A percentile compares a stretch with the other conserved stretches of the same genome.
Evolutionary conservation across 768 basidiomycete species (phyloP).

Genomic region (Russula vinacea): DNA sequence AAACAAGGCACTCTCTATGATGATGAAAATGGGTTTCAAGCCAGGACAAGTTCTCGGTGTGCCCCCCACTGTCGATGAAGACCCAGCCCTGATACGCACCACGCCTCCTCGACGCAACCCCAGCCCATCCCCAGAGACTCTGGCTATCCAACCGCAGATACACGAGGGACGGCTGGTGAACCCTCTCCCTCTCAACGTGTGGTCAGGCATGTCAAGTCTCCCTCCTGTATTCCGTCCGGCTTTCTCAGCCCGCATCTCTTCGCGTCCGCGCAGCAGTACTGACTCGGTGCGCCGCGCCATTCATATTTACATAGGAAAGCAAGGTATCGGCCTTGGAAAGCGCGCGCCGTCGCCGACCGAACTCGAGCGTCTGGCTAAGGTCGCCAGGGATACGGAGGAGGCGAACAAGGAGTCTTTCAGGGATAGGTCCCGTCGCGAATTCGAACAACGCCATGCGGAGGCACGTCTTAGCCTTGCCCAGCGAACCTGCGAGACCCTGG

Average conservation of each 20-base stretch:
- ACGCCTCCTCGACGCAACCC: not conserved
- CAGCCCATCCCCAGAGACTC: not conserved
- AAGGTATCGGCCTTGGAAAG: slow-evolving; percentile 70
- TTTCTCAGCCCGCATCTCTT: not conserved
- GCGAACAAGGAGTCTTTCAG: slow-evolving; percentile 59
- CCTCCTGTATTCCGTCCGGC: not conserved
- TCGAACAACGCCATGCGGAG: slow-evolving; percentile 72
- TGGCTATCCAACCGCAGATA: not conserved
- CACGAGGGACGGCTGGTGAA: slow-evolving; percentile 49
- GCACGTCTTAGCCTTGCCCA: slow-evolving; percentile 67
- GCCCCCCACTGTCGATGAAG: slow-evolving; percentile 33
- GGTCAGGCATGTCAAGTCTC: slow-evolving; percentile 60
- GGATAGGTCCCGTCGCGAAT: slow-evolving; percentile 67
- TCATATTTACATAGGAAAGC: slow-evolving; percentile 58
- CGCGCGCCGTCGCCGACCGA: slow-evolving; percentile 63
- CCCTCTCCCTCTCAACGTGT: slow-evolving; percentile 74
- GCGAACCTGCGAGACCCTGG: slow-evolving; percentile 69
- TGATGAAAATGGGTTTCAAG: slow-evolving; percentile 94
- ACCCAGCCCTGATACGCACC: not conserved
- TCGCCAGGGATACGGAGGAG: slow-evolving; percentile 61
- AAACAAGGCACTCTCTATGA: slow-evolving; percentile 82
- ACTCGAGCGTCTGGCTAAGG: slow-evolving; percentile 65
- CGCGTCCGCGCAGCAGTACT: not conserved
- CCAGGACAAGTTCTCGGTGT: slow-evolving; percentile 75
- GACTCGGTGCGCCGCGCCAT: not conserved